Conservation (phyloP, 306 rosid species). For the Dryas drummondii region DNA sequence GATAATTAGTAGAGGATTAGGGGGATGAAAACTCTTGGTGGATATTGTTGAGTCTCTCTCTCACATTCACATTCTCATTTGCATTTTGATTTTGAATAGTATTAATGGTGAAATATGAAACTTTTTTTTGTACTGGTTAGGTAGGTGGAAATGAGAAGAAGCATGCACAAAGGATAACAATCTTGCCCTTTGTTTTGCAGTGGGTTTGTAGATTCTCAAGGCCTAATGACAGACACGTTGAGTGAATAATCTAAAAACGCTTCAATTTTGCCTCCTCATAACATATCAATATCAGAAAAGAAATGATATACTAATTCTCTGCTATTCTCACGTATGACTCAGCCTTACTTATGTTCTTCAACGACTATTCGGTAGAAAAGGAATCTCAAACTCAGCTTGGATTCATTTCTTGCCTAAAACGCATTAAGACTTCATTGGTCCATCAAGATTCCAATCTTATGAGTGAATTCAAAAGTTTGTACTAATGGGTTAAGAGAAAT, state of each 20-base stretch:
- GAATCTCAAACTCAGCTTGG: no score
- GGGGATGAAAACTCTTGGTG: constrained; percentile 16
- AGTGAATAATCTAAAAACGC: constrained; percentile 21
- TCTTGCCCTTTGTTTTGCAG: constrained; percentile 41
- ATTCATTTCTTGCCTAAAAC: no score
- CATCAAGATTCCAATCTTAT: no score
- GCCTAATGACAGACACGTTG: constrained; percentile 42
- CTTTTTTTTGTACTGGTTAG: constrained; percentile 13
- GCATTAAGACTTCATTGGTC: no score
- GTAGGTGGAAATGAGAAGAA: constrained; percentile 26
- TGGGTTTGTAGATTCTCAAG: constrained; percentile 30
- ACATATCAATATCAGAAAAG: not conserved
- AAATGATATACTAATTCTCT: no score
- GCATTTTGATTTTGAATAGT: not conserved
- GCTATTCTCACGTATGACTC: no score
- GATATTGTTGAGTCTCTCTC: constrained; percentile 4
- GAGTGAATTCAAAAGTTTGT: no score
- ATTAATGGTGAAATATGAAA: no score
- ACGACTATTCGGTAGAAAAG: no score
- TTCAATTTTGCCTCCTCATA: constrained; percentile 21
- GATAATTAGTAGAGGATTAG: no score
- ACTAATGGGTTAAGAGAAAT: no score
- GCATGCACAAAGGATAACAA: constrained; percentile 31
- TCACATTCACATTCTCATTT: not conserved
- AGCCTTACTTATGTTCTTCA: no score